Base-by-base conservation (phyloP, 805 yeast species). In the Candida maesae region DNA sequence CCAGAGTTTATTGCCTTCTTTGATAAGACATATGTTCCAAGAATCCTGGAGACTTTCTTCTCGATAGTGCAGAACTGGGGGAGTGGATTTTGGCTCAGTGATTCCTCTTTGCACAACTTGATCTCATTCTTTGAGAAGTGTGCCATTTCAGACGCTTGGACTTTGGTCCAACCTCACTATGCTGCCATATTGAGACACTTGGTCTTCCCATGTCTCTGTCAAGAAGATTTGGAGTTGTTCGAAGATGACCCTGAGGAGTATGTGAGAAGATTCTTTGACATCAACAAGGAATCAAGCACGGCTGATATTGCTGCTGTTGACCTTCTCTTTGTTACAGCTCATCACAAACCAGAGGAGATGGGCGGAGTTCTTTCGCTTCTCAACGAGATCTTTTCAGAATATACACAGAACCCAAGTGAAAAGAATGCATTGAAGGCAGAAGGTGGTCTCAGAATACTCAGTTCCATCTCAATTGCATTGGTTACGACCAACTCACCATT, bases 191-290 rank as follows among this genome's bases (percentile, higher is more conserved):
- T 90, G 35, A 67, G 78, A 26, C 87, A 79, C 51, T 73, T 91
- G 36, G 68, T 90, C 11, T 82, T 78, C 61, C 95, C 95, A 1
- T 71, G 84, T 50, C 59, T 91, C 40, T 79, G 91, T 52, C 84
- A 93, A 3, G 78, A 75, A 30, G 76, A 78, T 33, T 67, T 86
- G 41, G 93, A 85, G 54, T 61, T 78, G 19, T 87, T 82, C 64
- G 95, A 88, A 45, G 80, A 76, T 44, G 96, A 90, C 54, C 96
- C 96, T 2, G 83, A 78, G 44, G 96, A 90, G 59, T 93, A 87
- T 59, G 78, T 91, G 39, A 80, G 90, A 66, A 73, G 81, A 47
- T 76, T 72, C 45, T 78, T 87, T 52, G 88, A 81, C 57, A 67
- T 77, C 44, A 68, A 72, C 46, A 74, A 79, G 51, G 95, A 85